A percentile compares a stretch with the other conserved stretches of the same genome.
Conservation (phyloP, 2,329 filamentous ascomycete species). For the Neoscytalidium dimidiatum region DNA sequence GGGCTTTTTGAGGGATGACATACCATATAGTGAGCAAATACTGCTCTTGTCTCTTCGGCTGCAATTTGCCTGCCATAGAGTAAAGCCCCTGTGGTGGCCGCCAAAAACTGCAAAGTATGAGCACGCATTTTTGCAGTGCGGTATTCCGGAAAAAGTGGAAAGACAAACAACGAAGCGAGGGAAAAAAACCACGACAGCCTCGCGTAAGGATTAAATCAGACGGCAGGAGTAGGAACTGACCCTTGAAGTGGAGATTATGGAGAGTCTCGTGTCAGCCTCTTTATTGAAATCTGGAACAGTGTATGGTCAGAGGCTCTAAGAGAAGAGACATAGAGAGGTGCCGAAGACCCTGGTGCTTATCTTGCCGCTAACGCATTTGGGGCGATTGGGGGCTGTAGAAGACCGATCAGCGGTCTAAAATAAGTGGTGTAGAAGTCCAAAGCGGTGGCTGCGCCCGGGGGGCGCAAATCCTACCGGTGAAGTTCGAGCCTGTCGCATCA, state of each 20-base stretch:
- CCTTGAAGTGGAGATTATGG: not conserved
- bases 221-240: not conserved
- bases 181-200: not conserved
- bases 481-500: not conserved
- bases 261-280: slow-evolving; percentile 7
- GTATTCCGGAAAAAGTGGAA: not conserved
- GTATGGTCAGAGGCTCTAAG: not conserved
- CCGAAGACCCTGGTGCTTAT: not conserved
- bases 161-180: not conserved
- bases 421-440: not conserved
- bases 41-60: not conserved
- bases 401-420: not conserved
- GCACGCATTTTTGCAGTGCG: not conserved
- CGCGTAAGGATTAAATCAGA: not conserved
- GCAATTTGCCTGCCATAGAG: not conserved
- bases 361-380: not conserved
- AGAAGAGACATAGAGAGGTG: not conserved
- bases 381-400: not conserved
- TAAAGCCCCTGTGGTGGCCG: not conserved
- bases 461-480: slow-evolving; percentile 4
- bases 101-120: not conserved
- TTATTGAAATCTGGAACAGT: not conserved
- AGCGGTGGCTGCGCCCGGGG: not conserved
- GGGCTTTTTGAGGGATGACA: not conserved
- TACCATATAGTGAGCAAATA: slow-evolving; percentile 10